Conservation (phyloP, 805 yeast genomes). For the Kodamaea kakaduensis region DNA sequence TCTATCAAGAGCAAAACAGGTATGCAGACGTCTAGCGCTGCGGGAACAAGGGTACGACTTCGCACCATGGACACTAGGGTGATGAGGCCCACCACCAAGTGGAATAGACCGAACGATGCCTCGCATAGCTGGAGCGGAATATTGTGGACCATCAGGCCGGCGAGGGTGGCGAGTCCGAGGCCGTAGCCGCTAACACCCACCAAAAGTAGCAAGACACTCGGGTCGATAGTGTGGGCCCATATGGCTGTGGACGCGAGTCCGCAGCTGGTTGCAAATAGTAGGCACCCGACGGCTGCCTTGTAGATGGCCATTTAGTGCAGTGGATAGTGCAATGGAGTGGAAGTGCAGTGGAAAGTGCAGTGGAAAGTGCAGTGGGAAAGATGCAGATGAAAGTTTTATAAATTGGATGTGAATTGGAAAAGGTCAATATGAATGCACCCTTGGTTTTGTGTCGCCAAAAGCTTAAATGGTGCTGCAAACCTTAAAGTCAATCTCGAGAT, state of each 20-base stretch:
- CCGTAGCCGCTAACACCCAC: slow-evolving; percentile 6
- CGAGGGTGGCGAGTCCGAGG: slow-evolving; percentile 1
- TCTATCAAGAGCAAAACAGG: not conserved
- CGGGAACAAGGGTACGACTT: not conserved
- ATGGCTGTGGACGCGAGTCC: slow-evolving; percentile 3
- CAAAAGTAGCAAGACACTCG: slow-evolving; percentile 2
- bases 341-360: too few relatives aligned
- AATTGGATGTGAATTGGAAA: too few relatives aligned
- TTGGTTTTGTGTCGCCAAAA: too few relatives aligned
- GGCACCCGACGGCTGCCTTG: not conserved
- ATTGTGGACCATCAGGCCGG: not conserved
- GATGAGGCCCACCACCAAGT: slow-evolving; percentile 1
- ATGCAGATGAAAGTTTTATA: too few relatives aligned
- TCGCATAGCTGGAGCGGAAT: not conserved
- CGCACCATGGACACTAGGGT: slow-evolving; percentile 5
- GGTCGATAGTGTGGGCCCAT: not conserved
- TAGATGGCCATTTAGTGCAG: slow-evolving; percentile 4
- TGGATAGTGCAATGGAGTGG: too few relatives aligned
- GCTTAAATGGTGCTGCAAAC: too few relatives aligned
- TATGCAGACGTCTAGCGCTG: not conserved
- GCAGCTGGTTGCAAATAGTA: slow-evolving; percentile 6
- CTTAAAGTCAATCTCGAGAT: too few relatives aligned
- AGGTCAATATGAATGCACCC: too few relatives aligned
- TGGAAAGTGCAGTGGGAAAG: too few relatives aligned
- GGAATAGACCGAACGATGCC: not conserved